Base-by-base conservation (phyloP, 2,329 filamentous ascomycete genomes). In the Rhytidhysteron rufulum region DNA sequence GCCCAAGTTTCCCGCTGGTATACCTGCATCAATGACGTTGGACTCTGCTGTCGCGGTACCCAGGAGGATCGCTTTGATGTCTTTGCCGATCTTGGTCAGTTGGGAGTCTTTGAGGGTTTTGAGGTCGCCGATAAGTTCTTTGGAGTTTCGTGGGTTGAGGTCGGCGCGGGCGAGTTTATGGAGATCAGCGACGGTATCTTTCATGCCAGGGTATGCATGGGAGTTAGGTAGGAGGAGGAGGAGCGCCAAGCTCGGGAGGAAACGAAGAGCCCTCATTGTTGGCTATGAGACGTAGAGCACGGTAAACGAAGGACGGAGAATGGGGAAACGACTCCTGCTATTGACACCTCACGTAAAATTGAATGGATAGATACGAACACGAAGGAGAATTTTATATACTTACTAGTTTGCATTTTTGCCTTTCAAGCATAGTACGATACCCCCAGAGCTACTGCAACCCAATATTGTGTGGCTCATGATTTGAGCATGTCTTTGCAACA, bases 101-200 rank as follows among this genome's bases (percentile, higher is more conserved):
- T 60, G 50, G 4, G 46, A 44, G 34, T 63, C 54, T 21, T 53
- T 48, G 8, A 62, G 47, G 1, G 57, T 62, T 31, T 55, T 56
- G 5, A 65, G 51, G 31, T 65, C 62, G 13, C 61, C 62, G 29
- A 64, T 55, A 29, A 64, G 54, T 37, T 63, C 54, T 42, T 57
- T 60, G n/a, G n/a, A n/a, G n/a, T n/a, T n/a, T n/a, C n/a, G n/a
- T 2, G 60, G 43, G 5, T 57, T 43, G 20, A 51, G 52, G 20
- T 48, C 50, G 11, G 50, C 47, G 8, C 15, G 50, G 43, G 18
- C 47, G 37, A 18, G 45, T 37, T 18, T 45, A 49, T 39, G 56
- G 27, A 45, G 43, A 8, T 59, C 49, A 10, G 35, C 31, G 42
- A 59, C 45, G 4, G 47, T 47, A 9, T 52, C 51, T 10, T 45